These are phyloP conservation scores for Trichophaea hybrida DNA, from an alignment of 2,329 filamentous ascomycete genomes.

Conservation along the genomic window DNA sequence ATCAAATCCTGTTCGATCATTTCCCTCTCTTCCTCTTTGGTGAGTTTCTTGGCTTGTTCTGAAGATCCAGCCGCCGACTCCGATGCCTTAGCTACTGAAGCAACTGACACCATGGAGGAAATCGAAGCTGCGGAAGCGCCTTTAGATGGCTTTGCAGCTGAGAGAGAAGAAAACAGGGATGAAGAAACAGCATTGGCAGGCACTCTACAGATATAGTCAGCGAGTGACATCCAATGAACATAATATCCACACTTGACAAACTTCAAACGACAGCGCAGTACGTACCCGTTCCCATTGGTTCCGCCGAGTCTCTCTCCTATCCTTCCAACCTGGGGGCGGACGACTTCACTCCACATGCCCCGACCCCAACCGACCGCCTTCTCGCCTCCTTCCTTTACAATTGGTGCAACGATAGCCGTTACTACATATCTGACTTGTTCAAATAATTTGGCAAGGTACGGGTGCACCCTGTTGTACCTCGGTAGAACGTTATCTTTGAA, in stretches of 20 bases:
- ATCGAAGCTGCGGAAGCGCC: slow-evolving; percentile 11
- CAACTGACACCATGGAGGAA: slow-evolving; percentile 12
- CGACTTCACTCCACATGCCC: slow-evolving; percentile 49
- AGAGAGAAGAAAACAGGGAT: slow-evolving; percentile 14
- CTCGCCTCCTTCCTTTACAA: slow-evolving; percentile 19
- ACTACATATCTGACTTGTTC: slow-evolving; percentile 27
- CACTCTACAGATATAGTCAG: slow-evolving; percentile 7
- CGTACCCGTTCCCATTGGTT: slow-evolving; percentile 31
- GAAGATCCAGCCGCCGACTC: slow-evolving; percentile 26
- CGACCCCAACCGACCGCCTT: slow-evolving; percentile 22
- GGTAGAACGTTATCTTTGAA: slow-evolving; percentile 63
- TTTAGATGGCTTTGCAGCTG: slow-evolving; percentile 13
- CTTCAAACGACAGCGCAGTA: slow-evolving; percentile 6
- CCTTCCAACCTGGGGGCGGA: slow-evolving; percentile 84
- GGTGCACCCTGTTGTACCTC: slow-evolving; percentile 56
- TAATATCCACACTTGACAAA: not conserved
- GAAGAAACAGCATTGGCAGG: slow-evolving; percentile 13
- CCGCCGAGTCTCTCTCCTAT: slow-evolving; percentile 74
- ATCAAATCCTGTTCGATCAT: slow-evolving; percentile 64
- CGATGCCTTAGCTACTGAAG: slow-evolving; percentile 27
- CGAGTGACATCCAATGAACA: not conserved
- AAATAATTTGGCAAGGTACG: slow-evolving; percentile 59
- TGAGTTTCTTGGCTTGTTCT: slow-evolving; percentile 28
- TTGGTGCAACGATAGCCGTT: slow-evolving; percentile 17
- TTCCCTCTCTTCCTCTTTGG: slow-evolving; percentile 43